Evolutionary conservation across 371 early-diverging fungal genomes (phyloP).

Genomic region (Synchytrium microbalum): DNA sequence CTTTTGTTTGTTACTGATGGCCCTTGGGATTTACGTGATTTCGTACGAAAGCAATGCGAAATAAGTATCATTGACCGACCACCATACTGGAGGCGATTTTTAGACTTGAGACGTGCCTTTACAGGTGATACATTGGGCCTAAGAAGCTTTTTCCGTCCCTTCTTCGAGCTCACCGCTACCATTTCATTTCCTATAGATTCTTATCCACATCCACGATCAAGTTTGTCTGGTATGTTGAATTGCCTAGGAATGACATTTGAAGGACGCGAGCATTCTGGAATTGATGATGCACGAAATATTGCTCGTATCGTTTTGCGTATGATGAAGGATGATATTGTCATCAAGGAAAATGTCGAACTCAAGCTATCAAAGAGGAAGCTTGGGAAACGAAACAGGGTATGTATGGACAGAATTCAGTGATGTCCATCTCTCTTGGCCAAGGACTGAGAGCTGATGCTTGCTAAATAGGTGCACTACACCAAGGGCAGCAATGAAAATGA

Average conservation of each 20-base stretch:
- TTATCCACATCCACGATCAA: conserved; percentile 30
- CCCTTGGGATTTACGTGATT: conserved; percentile 76
- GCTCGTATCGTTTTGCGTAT: conserved; percentile 30
- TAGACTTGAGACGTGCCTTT: conserved; percentile 27
- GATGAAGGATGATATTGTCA: conserved; percentile 23
- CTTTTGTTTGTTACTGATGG: conserved; percentile 51
- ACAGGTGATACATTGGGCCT: not conserved
- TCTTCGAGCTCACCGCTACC: no score
- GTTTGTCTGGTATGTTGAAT: conserved; percentile 56
- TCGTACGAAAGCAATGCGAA: conserved; percentile 51
- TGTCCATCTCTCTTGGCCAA: not conserved
- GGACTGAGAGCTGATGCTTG: not conserved
- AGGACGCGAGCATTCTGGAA: conserved; percentile 70
- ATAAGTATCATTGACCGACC: conserved; percentile 47
- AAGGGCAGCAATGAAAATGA: not conserved
- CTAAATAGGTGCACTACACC: not conserved
- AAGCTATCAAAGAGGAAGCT: not conserved
- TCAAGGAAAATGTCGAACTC: conserved; percentile 8
- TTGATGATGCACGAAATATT: conserved; percentile 64
- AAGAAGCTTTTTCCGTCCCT: not conserved
- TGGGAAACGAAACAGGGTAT: not conserved
- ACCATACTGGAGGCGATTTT: conserved; percentile 16
- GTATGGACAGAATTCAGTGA: not conserved
- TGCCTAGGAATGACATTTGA: conserved; percentile 50
- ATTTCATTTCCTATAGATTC: not conserved